Evolutionary conservation across 306 rosid genomes (phyloP).

Genomic region (Prunus mume): DNA sequence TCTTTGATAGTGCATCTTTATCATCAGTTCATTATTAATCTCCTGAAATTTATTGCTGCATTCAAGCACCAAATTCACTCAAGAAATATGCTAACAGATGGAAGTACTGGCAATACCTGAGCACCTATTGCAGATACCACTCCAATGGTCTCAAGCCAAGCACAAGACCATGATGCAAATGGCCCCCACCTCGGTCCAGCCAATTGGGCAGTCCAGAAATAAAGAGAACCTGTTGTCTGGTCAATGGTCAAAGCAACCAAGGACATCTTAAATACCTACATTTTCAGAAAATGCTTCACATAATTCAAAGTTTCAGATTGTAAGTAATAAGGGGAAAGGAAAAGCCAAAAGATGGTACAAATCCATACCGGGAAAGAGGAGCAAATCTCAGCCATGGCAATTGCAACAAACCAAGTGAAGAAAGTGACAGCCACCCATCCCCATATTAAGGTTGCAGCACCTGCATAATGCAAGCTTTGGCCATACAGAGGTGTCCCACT

Average conservation of each 20-base stretch:
- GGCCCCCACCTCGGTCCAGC: slow-evolving; percentile 28
- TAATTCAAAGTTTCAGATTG: too few species aligned
- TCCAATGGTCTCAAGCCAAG: slow-evolving; percentile 25
- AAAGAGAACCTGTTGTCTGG: slow-evolving; percentile 29
- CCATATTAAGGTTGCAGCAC: slow-evolving; percentile 35
- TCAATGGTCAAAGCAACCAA: neutral
- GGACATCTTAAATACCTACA: neutral
- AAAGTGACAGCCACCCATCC: slow-evolving; percentile 13
- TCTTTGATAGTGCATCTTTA: too few species aligned
- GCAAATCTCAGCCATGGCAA: slow-evolving; percentile 40
- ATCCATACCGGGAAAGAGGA: neutral
- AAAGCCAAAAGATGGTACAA: neutral
- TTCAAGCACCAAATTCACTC: neutral
- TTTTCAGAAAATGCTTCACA: neutral
- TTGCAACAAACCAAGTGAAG: slow-evolving; percentile 35
- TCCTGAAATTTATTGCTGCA: neutral
- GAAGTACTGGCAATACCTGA: neutral
- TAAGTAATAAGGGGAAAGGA: neutral
- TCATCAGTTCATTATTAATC: neutral
- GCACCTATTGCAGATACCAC: slow-evolving; percentile 18
- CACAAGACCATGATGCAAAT: slow-evolving; percentile 32
- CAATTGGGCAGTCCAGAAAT: slow-evolving; percentile 28
- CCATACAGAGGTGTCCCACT: slow-evolving; percentile 32
- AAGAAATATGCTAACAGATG: neutral
- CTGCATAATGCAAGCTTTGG: slow-evolving; percentile 28